These are phyloP conservation scores for Tulasnella sp. DNA, from an alignment of 768 basidiomycete species.

Conservation along the genomic window DNA sequence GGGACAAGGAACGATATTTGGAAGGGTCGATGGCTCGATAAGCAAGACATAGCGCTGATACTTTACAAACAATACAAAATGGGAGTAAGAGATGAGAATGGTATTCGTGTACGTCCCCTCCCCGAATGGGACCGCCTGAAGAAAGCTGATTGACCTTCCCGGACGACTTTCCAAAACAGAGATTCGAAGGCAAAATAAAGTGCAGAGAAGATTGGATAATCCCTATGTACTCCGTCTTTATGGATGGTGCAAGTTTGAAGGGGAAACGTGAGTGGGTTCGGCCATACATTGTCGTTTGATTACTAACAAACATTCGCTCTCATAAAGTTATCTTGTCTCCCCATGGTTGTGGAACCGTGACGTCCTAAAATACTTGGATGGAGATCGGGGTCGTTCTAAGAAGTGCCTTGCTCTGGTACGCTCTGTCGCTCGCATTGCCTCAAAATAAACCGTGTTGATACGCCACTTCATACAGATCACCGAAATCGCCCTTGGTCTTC, in stretches of 20 bases:
- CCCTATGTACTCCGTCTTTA: not conserved
- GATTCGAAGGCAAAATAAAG: not conserved
- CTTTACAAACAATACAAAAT: not conserved
- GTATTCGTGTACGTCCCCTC: not conserved
- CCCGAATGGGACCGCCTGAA: not conserved
- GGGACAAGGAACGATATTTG: not conserved
- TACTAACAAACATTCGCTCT: not conserved
- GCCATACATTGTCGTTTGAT: not conserved
- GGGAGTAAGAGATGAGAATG: not conserved
- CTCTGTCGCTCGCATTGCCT: not conserved
- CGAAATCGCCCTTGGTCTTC: not conserved
- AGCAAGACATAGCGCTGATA: constrained; percentile 4
- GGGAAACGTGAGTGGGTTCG: not conserved
- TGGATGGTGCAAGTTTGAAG: not conserved
- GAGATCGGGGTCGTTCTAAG: not conserved
- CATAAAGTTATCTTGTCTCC: not conserved
- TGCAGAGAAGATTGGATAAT: not conserved
- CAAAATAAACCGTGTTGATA: not conserved
- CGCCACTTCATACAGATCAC: not conserved
- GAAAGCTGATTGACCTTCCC: not conserved
- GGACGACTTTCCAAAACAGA: not conserved
- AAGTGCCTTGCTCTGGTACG: not conserved
- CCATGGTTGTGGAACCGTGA: not conserved
- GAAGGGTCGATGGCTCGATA: constrained; percentile 10
- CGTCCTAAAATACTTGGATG: not conserved